A percentile compares a stretch with the other conserved stretches of the same genome.
Conservation (phyloP, 768 basidiomycete species). For the Coprinopsis strossmayeri region DNA sequence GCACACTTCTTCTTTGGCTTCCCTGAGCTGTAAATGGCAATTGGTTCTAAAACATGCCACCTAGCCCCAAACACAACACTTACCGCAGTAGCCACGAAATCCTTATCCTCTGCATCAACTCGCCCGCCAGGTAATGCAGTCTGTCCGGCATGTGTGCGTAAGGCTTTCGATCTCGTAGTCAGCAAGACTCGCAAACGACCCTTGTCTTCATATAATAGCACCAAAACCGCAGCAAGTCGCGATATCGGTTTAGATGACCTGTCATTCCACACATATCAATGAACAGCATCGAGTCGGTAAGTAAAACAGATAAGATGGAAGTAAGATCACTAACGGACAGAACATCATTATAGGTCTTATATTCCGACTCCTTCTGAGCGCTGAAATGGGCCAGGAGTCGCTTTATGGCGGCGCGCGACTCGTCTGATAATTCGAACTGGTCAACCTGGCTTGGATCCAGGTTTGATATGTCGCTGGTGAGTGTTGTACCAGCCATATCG, state of each 20-base stretch:
- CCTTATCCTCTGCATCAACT: slow-evolving; percentile 56
- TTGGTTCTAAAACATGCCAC: not conserved
- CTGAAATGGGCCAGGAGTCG: slow-evolving; percentile 28
- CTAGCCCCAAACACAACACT: slow-evolving; percentile 21
- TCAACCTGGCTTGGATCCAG: not conserved
- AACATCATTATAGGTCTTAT: slow-evolving; percentile 25
- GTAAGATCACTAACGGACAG: slow-evolving; percentile 41
- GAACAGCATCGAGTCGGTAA: slow-evolving; percentile 9
- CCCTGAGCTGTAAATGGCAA: slow-evolving; percentile 49
- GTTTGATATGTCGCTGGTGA: slow-evolving; percentile 6
- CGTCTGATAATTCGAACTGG: slow-evolving; percentile 17
- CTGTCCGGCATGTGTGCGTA: slow-evolving; percentile 74
- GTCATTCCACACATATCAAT: slow-evolving; percentile 6
- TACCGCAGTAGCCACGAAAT: slow-evolving; percentile 70
- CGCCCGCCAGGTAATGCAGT: slow-evolving; percentile 82
- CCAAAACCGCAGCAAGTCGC: slow-evolving; percentile 70
- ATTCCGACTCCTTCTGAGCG: slow-evolving; percentile 18
- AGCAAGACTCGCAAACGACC: slow-evolving; percentile 69
- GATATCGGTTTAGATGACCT: slow-evolving; percentile 26
- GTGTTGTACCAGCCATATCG: not conserved
- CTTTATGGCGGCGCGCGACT: slow-evolving; percentile 25
- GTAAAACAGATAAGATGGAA: slow-evolving; percentile 9
- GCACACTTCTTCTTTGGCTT: slow-evolving; percentile 82
- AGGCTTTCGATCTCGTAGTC: slow-evolving; percentile 76
- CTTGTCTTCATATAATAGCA: slow-evolving; percentile 69